phyloP scores from a whole-genome alignment of 306 rosid species.

The Glycine latifolia region DNA sequence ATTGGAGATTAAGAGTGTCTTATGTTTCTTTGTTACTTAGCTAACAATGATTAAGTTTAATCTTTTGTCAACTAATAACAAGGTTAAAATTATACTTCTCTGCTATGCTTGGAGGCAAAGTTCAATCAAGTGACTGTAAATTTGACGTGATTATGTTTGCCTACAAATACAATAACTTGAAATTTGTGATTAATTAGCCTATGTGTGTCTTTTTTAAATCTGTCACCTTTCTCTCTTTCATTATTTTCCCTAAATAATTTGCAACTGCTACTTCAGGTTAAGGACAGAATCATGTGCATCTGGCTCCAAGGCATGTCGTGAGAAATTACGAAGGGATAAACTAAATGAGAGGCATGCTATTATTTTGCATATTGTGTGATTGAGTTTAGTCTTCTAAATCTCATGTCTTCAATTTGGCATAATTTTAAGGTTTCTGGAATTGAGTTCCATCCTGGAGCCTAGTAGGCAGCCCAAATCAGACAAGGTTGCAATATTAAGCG shows the following conservation, averaged over 20 bases:
- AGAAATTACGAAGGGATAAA: conserved; percentile 88
- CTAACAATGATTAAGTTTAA: background rate
- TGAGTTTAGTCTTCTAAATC: conserved; percentile 47
- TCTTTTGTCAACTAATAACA: conserved; percentile 1
- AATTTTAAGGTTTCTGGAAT: conserved; percentile 78
- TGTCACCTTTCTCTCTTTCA: conserved; percentile 13
- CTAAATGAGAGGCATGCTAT: conserved; percentile 85
- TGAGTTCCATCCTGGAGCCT: conserved; percentile 84
- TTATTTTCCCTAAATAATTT: conserved; percentile 32
- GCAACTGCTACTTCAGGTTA: conserved; percentile 55
- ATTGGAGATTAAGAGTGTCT: conserved; percentile 1
- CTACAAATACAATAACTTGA: background rate
- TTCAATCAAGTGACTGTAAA: conserved; percentile 9
- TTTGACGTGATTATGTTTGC: background rate
- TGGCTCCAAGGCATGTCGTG: conserved; percentile 87
- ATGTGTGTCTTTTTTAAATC: background rate
- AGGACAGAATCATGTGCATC: conserved; percentile 65
- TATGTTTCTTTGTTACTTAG: conserved; percentile 16
- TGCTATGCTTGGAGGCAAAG: background rate
- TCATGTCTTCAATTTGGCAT: conserved; percentile 52
- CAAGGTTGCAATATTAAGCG: conserved; percentile 77
- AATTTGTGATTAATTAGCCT: conserved; percentile 20
- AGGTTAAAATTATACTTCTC: conserved; percentile 17
- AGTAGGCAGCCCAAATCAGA: conserved; percentile 82
- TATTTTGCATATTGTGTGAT: conserved; percentile 43